Percentiles rank a stretch among this genome's conserved stretches.
Conservation (phyloP, 1,284 basidiomycete genomes). For the Meripilus lineatus region DNA sequence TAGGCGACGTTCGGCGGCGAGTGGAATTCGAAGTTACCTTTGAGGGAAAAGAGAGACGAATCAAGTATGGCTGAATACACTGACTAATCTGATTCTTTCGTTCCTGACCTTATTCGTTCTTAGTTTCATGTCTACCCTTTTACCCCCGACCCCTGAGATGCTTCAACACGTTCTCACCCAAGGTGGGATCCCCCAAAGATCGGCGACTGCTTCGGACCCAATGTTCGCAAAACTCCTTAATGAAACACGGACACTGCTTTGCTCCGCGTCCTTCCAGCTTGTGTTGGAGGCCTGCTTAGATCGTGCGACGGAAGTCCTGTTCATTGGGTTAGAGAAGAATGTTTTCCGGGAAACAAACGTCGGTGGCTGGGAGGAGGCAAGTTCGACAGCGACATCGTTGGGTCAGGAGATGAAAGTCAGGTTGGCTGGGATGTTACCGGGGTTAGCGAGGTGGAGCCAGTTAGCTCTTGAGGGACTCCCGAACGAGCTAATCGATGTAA, state of each 20-base stretch:
- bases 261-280: conserved; percentile 63
- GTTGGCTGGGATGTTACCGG: conserved; percentile 74
- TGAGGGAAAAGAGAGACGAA: conserved; percentile 52
- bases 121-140: conserved; percentile 71
- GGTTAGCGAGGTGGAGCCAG: conserved; percentile 72
- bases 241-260: conserved; percentile 63
- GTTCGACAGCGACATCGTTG: conserved; percentile 7
- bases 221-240: conserved; percentile 60
- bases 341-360: conserved; percentile 39
- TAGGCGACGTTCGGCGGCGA: conserved; percentile 65
- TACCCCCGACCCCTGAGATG: conserved; percentile 66
- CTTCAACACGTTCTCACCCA: conserved; percentile 64
- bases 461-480: conserved; percentile 67
- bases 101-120: conserved; percentile 4
- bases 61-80: conserved; percentile 37
- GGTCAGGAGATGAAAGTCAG: conserved; percentile 23
- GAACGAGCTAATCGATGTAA: conserved; percentile 81
- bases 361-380: conserved; percentile 14
- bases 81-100: not conserved
- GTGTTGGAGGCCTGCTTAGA: conserved; percentile 71
- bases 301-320: conserved; percentile 51
- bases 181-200: conserved; percentile 42
- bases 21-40: conserved; percentile 71
- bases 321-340: conserved; percentile 49
- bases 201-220: conserved; percentile 34